Evolutionary conservation across 208 protist species (phyloP), one percentile per base, ranked within the genome.

Genomic region (Wallacemonas sp.): DNA sequence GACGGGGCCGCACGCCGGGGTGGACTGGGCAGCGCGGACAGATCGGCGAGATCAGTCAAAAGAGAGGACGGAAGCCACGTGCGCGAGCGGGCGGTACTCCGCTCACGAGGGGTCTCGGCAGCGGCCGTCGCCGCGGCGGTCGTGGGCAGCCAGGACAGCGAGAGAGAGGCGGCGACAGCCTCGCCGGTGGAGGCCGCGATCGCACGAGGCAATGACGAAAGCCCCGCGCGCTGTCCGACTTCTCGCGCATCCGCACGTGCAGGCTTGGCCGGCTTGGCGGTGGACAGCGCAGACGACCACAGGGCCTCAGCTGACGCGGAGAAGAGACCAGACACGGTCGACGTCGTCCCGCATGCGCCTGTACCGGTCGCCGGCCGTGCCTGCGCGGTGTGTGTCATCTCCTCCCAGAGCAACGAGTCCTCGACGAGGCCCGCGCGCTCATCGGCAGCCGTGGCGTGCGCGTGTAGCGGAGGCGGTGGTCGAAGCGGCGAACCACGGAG

Each of bases 361-460:
- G 36, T 14, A 16, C 14, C 14, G 0, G 36, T 14, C 36, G 36
- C 14, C 36, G 36, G 36, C 36, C 10, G 42, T 41, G 59, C 26
- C 26, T 36, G 59, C 11, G 12, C n/a, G 1, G 59, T 12, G 18
- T 41, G 62, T 26, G 64, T 49, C 20, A 71, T 54, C 25, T 70
- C 64, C 22, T 63, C 65, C 16, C 57, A 50, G 14, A 54, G 54
- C 1, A 54, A 8, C 64, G 48, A 54, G 31, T 71, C 71, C 16
- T 65, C 46, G 8, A 18, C 41, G n/a, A n/a, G n/a, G n/a, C n/a
- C n/a, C 11, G 29, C n/a, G 39, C 25, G 33, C 28, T 55, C 69
- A 25, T 20, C 42, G 62, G 20, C 61, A 12, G 10, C 52, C 20
- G 23, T 42, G 32, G 44, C 52, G 42, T 31, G 26, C 12, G 22